phyloP scores from a whole-genome alignment of 352 stramenopile species.

The Plasmopara viticola region DNA sequence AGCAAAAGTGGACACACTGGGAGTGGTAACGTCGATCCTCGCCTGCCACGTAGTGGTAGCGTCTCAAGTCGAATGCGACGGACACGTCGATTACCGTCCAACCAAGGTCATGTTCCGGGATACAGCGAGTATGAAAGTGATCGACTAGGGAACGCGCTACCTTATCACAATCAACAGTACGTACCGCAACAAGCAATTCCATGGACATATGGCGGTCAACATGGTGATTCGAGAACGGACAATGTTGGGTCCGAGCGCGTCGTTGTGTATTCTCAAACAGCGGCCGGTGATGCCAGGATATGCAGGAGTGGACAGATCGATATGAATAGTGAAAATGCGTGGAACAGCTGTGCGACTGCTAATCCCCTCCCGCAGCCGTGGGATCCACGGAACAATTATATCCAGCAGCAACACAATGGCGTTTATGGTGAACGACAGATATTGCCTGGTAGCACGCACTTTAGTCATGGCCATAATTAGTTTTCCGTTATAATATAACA shows the following conservation, averaged over 20 bases:
- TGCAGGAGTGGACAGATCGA: slow-evolving; percentile 23
- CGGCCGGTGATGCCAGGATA: not conserved
- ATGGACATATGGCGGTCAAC: slow-evolving; percentile 13
- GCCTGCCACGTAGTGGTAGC: slow-evolving; percentile 12
- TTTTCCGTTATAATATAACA: not conserved
- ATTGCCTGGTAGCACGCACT: slow-evolving; percentile 11
- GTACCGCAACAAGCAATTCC: slow-evolving; percentile 13
- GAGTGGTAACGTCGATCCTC: slow-evolving; percentile 17
- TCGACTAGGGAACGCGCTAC: slow-evolving; percentile 11
- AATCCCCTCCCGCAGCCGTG: slow-evolving; percentile 7
- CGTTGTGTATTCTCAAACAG: slow-evolving; percentile 30
- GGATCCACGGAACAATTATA: slow-evolving; percentile 12
- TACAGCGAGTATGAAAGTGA: slow-evolving; percentile 28
- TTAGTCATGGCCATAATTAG: slow-evolving; percentile 14
- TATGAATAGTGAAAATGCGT: slow-evolving; percentile 19
- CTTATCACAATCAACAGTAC: slow-evolving; percentile 23
- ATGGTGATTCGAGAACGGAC: slow-evolving; percentile 15
- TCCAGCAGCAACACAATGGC: slow-evolving; percentile 19
- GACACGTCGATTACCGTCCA: slow-evolving; percentile 14
- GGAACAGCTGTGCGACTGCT: slow-evolving; percentile 13
- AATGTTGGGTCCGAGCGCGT: slow-evolving; percentile 25
- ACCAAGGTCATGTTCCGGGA: slow-evolving; percentile 23
- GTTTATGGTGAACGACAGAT: slow-evolving; percentile 14
- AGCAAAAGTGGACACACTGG: slow-evolving; percentile 8
- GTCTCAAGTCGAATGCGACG: slow-evolving; percentile 14